A percentile compares a stretch with the other conserved stretches of the same genome.
Conservation (phyloP, 495 filamentous ascomycete species). For the Diplogelasinospora grovesii region DNA sequence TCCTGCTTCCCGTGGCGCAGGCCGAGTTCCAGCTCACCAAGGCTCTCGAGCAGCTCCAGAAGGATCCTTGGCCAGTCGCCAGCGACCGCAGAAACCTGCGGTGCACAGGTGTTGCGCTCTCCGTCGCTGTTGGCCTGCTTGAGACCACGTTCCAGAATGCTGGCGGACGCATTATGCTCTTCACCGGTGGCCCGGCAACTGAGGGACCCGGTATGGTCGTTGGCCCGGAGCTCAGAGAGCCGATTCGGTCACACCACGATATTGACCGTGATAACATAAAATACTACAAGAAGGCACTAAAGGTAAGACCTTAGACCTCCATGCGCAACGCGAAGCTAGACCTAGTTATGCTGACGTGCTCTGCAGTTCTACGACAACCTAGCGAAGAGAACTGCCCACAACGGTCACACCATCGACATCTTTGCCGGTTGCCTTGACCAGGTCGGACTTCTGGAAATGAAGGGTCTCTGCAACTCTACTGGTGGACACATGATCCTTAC, state of each 20-base stretch:
- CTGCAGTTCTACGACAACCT: constrained; percentile 92
- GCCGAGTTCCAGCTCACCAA: constrained; percentile 98
- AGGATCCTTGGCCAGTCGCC: constrained; percentile 95
- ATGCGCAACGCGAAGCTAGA: not conserved
- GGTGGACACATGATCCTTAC: constrained; percentile 98
- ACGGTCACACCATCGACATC: constrained; percentile 95
- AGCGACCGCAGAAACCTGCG: constrained; percentile 88
- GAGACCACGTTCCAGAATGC: constrained; percentile 95
- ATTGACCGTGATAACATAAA: constrained; percentile 99
- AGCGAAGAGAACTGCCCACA: constrained; percentile 93
- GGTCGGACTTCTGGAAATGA: constrained; percentile 98
- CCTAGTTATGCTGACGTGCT: constrained; percentile 21
- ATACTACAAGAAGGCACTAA: constrained; percentile 98
- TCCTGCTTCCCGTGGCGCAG: constrained; percentile 90
- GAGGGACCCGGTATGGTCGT: constrained; percentile 97
- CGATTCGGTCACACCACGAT: constrained; percentile 97
- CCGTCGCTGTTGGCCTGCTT: constrained; percentile 86
- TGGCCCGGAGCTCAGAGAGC: constrained; percentile 92
- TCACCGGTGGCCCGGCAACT: constrained; percentile 89
- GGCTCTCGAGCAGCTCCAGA: constrained; percentile 91
- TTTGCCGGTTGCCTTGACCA: constrained; percentile 98
- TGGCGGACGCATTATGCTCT: constrained; percentile 94
- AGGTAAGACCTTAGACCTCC: constrained; percentile 51
- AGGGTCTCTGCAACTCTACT: constrained; percentile 91
- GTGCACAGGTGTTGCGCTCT: constrained; percentile 93